A percentile compares a stretch with the other conserved stretches of the same genome.
Evolutionary conservation across 73 alveolate genomes (phyloP).

Genomic region (Stentor coeruleus): DNA sequence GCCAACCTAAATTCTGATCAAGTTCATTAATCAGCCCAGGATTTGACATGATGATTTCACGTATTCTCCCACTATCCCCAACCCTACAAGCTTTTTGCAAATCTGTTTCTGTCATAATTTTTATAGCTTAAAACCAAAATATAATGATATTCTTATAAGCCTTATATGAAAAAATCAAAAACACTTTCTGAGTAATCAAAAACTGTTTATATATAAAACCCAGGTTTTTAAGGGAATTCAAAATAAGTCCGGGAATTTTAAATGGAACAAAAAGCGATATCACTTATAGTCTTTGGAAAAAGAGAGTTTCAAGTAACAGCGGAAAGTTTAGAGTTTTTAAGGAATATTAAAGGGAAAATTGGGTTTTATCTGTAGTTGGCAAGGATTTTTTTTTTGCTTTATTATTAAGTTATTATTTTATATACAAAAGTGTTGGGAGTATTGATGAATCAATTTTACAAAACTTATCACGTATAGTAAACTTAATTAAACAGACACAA

Average conservation of each 20-base stretch:
- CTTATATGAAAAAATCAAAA: too few species aligned
- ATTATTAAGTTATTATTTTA: constrained; percentile 71
- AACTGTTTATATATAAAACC: too few species aligned
- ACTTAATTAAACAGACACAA: constrained; percentile 67
- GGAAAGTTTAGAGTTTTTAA: constrained; percentile 47
- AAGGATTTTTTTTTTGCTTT: constrained; percentile 82
- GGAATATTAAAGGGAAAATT: constrained; percentile 48
- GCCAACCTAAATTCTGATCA: not conserved
- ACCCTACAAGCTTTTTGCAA: not conserved
- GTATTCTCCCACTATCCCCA: not conserved
- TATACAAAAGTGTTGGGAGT: constrained; percentile 92
- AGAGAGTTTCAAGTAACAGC: constrained; percentile 47
- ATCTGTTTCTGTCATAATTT: too few species aligned
- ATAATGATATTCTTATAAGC: too few species aligned
- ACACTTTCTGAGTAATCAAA: too few species aligned
- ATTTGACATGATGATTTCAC: not conserved
- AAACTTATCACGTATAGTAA: constrained; percentile 49
- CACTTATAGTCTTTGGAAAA: not conserved
- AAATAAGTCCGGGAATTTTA: not conserved
- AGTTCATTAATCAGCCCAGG: not conserved
- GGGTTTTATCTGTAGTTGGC: constrained; percentile 90
- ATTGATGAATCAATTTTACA: constrained; percentile 83
- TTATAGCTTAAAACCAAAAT: too few species aligned
- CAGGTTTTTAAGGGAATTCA: too few species aligned
- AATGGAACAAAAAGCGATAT: constrained; percentile 13